These are phyloP conservation scores for Ophidiomyces ophidiicola DNA, from an alignment of 2,329 filamentous ascomycete genomes.

Conservation along the genomic window DNA sequence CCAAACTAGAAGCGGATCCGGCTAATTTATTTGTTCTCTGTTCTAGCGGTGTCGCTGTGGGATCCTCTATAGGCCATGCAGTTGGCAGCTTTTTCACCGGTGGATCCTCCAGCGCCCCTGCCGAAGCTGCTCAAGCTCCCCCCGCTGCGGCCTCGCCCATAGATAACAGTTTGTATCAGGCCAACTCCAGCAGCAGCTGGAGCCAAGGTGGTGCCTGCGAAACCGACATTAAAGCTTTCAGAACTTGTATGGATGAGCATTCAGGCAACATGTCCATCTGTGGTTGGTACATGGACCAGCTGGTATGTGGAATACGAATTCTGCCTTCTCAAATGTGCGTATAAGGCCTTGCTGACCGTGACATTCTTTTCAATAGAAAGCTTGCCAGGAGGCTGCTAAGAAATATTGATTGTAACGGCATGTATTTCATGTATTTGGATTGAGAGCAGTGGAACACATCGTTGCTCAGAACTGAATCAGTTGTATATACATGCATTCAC, in stretches of 20 bases:
- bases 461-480: no score
- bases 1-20: slow-evolving; percentile 1
- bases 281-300: slow-evolving; percentile 95
- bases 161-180: slow-evolving; percentile 36
- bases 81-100: slow-evolving; percentile 80
- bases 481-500: no score
- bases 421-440: no score
- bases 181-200: slow-evolving; percentile 36
- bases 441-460: no score
- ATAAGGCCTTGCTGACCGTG: slow-evolving; percentile 1
- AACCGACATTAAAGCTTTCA: slow-evolving; percentile 71
- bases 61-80: slow-evolving; percentile 88
- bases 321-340: not conserved
- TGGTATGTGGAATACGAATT: slow-evolving; percentile 36
- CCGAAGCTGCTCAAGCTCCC: slow-evolving; percentile 41
- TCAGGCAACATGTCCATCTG: slow-evolving; percentile 89
- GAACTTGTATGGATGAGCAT: slow-evolving; percentile 93
- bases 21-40: slow-evolving; percentile 18
- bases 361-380: slow-evolving; percentile 44
- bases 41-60: slow-evolving; percentile 82
- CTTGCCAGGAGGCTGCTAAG: slow-evolving; percentile 66
- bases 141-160: slow-evolving; percentile 42
- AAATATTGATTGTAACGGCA: slow-evolving; percentile 47
- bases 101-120: slow-evolving; percentile 46
- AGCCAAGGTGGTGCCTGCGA: slow-evolving; percentile 53